phyloP scores from a whole-genome alignment of 1,284 basidiomycete species.

The Ustilago esculenta region DNA sequence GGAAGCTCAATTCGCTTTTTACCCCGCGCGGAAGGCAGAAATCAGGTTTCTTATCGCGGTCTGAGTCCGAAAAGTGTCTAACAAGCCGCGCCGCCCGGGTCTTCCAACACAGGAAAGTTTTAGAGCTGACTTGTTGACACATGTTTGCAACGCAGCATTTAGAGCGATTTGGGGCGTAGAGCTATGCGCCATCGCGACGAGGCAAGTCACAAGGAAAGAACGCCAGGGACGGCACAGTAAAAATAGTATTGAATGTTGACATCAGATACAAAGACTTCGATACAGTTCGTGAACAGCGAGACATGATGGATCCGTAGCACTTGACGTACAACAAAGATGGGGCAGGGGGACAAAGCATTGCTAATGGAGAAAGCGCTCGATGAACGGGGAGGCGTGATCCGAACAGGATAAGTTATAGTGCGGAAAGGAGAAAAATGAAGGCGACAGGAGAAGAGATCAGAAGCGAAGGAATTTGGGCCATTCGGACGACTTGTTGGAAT shows the following conservation, averaged over 20 bases:
- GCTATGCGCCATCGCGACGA: too few species aligned
- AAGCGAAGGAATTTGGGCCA: conserved; percentile 44
- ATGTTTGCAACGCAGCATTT: too few species aligned
- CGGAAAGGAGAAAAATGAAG: background rate
- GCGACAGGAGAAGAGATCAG: conserved; percentile 2
- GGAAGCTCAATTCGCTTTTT: too few species aligned
- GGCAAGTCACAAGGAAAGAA: too few species aligned
- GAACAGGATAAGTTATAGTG: background rate
- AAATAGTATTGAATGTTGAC: background rate
- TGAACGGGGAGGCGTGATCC: background rate
- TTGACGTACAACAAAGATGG: background rate
- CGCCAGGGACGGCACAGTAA: too few species aligned
- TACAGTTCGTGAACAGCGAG: too few species aligned
- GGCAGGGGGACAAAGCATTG: background rate
- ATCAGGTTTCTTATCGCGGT: background rate
- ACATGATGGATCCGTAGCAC: background rate
- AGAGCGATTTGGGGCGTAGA: too few species aligned
- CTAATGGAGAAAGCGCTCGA: background rate
- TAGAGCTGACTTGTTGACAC: background rate
- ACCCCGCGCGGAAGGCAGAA: background rate
- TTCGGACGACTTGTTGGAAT: conserved; percentile 22
- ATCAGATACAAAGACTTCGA: background rate
- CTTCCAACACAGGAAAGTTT: background rate
- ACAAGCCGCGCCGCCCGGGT: background rate
- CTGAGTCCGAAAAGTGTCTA: background rate